These are phyloP conservation scores for Straminergon stramineum DNA, from an alignment of 225 moss, liverwort and hornwort genomes.

Conservation along the genomic window DNA sequence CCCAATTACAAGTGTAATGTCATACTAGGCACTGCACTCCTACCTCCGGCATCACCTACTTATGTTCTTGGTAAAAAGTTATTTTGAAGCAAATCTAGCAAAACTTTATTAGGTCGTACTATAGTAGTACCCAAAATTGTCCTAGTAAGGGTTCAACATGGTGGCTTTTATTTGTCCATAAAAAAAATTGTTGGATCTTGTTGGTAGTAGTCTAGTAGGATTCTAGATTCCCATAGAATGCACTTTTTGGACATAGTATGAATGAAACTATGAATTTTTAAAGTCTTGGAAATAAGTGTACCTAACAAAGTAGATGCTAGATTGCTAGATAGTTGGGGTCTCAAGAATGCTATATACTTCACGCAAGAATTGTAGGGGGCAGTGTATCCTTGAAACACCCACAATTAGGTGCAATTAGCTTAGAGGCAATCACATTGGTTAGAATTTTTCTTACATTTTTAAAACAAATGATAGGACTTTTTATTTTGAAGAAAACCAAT, in stretches of 20 bases:
- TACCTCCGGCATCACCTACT: not conserved
- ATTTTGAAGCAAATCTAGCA: no score
- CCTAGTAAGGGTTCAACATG: not conserved
- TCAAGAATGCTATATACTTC: not conserved
- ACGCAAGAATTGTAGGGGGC: not conserved
- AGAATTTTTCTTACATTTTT: not conserved
- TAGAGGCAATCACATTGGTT: not conserved
- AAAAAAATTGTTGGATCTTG: not conserved
- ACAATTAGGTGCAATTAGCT: not conserved
- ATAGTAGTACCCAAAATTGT: no score
- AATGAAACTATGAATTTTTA: not conserved
- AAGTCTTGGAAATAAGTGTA: not conserved
- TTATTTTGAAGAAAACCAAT: not conserved
- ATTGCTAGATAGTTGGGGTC: accelerated
- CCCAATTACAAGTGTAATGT: not conserved
- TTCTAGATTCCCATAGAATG: not conserved
- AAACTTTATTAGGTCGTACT: not conserved
- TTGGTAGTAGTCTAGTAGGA: not conserved
- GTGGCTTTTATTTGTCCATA: not conserved
- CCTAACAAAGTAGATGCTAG: not conserved
- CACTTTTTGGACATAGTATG: not conserved
- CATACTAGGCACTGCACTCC: no score
- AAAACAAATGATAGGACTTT: not conserved
- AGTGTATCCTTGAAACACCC: not conserved
- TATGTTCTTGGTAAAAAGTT: not conserved